These are phyloP conservation scores for Trametes elegans DNA, from an alignment of 768 basidiomycete species.

Conservation along the genomic window DNA sequence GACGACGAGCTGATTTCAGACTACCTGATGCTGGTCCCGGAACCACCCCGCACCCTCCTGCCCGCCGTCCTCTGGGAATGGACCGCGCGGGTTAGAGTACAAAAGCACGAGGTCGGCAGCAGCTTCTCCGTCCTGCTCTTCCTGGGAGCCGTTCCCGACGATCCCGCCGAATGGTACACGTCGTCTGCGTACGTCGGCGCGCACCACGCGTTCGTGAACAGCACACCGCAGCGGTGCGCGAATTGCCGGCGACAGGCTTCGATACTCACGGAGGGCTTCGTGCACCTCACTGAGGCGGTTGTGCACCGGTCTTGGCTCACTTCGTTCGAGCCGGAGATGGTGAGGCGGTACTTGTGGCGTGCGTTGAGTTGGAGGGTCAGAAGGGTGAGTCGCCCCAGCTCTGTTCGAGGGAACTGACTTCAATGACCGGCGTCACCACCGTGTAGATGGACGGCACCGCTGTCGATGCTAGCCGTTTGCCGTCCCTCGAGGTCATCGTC, in stretches of 20 bases:
- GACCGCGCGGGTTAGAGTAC: conserved; percentile 40
- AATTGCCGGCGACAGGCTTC: conserved; percentile 34
- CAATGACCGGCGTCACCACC: neutral
- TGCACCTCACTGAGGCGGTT: conserved; percentile 19
- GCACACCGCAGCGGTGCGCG: conserved; percentile 33
- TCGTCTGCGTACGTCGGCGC: conserved; percentile 40
- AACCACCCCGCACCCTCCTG: neutral
- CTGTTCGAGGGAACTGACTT: neutral
- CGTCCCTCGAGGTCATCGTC: conserved; percentile 11
- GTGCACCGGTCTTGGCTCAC: neutral
- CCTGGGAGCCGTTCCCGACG: conserved; percentile 33
- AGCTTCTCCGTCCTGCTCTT: conserved; percentile 49
- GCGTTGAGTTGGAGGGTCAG: conserved; percentile 15
- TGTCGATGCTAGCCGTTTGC: neutral
- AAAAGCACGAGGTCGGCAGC: conserved; percentile 42
- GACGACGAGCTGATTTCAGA: neutral
- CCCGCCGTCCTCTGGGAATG: conserved; percentile 33
- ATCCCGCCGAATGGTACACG: conserved; percentile 35
- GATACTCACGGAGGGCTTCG: conserved; percentile 20
- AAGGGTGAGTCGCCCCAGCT: neutral
- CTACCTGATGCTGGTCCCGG: neutral
- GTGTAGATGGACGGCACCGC: conserved; percentile 1
- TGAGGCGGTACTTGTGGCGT: conserved; percentile 7
- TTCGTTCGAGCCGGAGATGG: conserved; percentile 5
- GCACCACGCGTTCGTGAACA: conserved; percentile 43